Evolutionary conservation across 208 protist species (phyloP).

Genomic region (Novymonas esmeraldas): DNA sequence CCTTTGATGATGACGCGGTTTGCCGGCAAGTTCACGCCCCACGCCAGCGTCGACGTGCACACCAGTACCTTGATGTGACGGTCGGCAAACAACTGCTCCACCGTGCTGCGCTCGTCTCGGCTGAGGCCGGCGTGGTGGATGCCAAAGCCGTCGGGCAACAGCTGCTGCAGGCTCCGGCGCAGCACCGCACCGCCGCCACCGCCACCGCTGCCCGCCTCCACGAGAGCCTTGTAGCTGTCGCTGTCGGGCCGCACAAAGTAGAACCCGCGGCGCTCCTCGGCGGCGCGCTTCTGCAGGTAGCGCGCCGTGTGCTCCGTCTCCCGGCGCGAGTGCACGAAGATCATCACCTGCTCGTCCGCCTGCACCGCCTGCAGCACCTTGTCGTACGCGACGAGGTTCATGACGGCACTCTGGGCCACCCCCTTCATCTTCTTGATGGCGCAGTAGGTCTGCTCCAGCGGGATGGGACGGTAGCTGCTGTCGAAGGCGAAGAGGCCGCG

Average conservation of each 20-base stretch:
- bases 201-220: conserved; percentile 47
- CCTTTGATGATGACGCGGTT: conserved; percentile 99
- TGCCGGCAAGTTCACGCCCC: conserved; percentile 99
- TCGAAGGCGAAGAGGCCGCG: conserved; percentile 96
- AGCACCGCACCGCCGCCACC: conserved; percentile 29
- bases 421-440: conserved; percentile 96
- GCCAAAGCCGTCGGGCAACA: conserved; percentile 97
- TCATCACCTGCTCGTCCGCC: conserved; percentile 95
- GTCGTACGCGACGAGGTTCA: conserved; percentile 98
- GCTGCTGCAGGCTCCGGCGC: conserved; percentile 60
- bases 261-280: conserved; percentile 89
- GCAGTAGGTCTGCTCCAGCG: conserved; percentile 98
- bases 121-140: conserved; percentile 99
- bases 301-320: conserved; percentile 97
- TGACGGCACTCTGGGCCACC: conserved; percentile 92
- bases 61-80: conserved; percentile 97
- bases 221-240: conserved; percentile 84
- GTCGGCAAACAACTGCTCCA: conserved; percentile 98
- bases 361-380: conserved; percentile 95
- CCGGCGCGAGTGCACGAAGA: conserved; percentile 99
- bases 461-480: conserved; percentile 95
- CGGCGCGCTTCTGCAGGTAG: conserved; percentile 88
- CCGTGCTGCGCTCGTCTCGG: conserved; percentile 93
- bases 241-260: conserved; percentile 90
- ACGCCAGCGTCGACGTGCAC: conserved; percentile 99